Conservation (phyloP, 2,329 filamentous ascomycete genomes). For the Cordyceps javanica region DNA sequence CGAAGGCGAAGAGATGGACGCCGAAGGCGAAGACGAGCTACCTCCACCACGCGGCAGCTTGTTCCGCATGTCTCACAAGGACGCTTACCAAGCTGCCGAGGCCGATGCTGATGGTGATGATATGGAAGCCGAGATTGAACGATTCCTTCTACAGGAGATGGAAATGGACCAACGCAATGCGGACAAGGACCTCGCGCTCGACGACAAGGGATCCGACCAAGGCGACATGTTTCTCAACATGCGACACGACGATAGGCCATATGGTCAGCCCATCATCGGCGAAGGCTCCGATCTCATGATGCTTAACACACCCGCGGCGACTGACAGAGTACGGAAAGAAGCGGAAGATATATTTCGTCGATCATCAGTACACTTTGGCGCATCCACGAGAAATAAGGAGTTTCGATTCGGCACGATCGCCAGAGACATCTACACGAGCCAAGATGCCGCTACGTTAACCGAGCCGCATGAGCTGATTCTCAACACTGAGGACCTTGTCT, state of each 20-base stretch:
- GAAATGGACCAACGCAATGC: conserved; percentile 32
- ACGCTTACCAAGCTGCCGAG: conserved; percentile 13
- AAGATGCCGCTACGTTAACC: conserved; percentile 52
- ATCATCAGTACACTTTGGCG: conserved; percentile 41
- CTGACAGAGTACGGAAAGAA: conserved; percentile 46
- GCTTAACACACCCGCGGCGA: conserved; percentile 49
- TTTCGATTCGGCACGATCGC: conserved; percentile 66
- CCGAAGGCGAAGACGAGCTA: conserved; percentile 29
- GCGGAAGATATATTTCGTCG: conserved; percentile 51
- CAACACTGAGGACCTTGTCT: conserved; percentile 66
- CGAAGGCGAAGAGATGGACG: conserved; percentile 25
- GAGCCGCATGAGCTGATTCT: conserved; percentile 70
- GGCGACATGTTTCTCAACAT: conserved; percentile 46
- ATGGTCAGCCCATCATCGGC: conserved; percentile 33
- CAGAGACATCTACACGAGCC: conserved; percentile 56
- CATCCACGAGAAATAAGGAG: conserved; percentile 41
- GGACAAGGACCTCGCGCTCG: conserved; percentile 33
- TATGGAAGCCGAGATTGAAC: conserved; percentile 30
- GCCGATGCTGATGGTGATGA: conserved; percentile 25
- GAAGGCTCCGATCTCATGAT: conserved; percentile 48
- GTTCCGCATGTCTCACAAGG: conserved; percentile 23
- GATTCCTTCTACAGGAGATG: conserved; percentile 26
- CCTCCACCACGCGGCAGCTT: conserved; percentile 27
- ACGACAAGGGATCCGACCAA: conserved; percentile 34
- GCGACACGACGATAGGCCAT: conserved; percentile 35